These are phyloP conservation scores for Corylus heterophylla DNA, from an alignment of 306 rosid genomes.

Conservation along the genomic window DNA sequence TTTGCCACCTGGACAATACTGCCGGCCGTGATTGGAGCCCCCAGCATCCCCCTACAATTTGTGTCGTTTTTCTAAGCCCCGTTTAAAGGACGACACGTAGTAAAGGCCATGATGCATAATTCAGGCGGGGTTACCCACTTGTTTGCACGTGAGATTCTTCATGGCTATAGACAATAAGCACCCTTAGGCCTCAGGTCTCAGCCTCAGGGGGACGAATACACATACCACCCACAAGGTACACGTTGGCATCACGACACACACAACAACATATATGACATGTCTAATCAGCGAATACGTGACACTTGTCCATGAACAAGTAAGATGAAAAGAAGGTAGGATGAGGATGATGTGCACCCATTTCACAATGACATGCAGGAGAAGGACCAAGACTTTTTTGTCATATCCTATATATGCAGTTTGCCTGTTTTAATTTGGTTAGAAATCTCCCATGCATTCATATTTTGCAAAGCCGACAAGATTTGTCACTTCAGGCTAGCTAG, in stretches of 20 bases:
- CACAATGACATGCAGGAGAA: background rate
- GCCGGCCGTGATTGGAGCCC: background rate
- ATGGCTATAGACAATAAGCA: background rate
- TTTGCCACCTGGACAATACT: constrained; percentile 14
- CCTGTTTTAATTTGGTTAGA: background rate
- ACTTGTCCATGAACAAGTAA: constrained; percentile 6
- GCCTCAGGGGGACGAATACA: background rate
- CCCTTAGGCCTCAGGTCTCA: no score
- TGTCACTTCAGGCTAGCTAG: background rate
- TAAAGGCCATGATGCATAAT: background rate
- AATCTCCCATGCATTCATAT: background rate
- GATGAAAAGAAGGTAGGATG: background rate
- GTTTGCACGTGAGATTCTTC: background rate
- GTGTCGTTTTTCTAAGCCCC: constrained; percentile 7
- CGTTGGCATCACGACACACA: background rate
- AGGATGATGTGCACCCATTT: background rate
- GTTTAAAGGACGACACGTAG: constrained; percentile 17
- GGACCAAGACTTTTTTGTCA: background rate
- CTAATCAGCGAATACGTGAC: background rate
- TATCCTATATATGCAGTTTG: background rate
- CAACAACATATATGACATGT: background rate
- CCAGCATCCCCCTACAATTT: no score
- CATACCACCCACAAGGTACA: background rate
- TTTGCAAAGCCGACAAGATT: background rate
- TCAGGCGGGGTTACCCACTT: background rate